Evolutionary conservation across 2,329 filamentous ascomycete genomes (phyloP).

Genomic region (Dothistroma septosporum): DNA sequence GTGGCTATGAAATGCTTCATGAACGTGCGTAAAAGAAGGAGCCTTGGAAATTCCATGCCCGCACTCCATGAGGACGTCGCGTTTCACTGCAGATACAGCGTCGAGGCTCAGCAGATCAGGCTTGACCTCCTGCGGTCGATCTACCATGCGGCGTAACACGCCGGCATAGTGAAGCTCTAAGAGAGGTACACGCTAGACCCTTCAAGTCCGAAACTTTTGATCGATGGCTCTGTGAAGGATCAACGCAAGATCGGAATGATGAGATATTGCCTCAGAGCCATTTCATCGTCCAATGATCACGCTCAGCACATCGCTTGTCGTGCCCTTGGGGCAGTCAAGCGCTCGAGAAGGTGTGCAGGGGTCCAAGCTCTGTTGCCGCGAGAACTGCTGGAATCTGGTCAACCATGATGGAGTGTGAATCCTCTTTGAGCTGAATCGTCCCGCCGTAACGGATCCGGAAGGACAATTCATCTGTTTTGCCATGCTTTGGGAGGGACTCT

Average conservation of each 20-base stretch:
- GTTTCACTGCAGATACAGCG: background rate
- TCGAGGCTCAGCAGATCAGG: background rate
- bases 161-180: background rate
- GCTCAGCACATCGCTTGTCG: background rate
- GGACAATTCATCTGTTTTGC: background rate
- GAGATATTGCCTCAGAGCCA: background rate
- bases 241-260: background rate
- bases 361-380: too few species aligned
- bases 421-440: background rate
- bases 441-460: too few species aligned
- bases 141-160: background rate
- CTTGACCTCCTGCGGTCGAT: background rate
- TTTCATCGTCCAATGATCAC: background rate
- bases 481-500: background rate
- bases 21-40: background rate
- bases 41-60: background rate
- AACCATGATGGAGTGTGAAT: background rate
- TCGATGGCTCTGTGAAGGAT: background rate
- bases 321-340: background rate
- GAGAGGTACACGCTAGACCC: background rate
- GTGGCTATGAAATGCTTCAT: slow-evolving; percentile 68
- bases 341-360: background rate
- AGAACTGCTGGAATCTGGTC: too few species aligned
- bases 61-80: background rate
- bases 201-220: background rate